A percentile compares a stretch with the other conserved stretches of the same genome.
These are phyloP conservation scores for Baudoinia panamericana DNA, from an alignment of 495 filamentous ascomycete species.

Conservation along the genomic window DNA sequence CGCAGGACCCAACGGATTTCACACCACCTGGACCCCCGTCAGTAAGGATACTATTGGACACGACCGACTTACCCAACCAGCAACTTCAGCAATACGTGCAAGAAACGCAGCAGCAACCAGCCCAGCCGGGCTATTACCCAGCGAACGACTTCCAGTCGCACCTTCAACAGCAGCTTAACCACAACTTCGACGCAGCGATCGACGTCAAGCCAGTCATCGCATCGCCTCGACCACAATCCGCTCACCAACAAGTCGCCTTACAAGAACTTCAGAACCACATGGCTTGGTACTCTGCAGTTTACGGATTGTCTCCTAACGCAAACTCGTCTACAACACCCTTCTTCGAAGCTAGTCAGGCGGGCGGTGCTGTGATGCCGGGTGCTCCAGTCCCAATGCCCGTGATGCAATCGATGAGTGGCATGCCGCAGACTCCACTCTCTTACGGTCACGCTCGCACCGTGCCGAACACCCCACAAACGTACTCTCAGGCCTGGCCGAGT, in stretches of 20 bases:
- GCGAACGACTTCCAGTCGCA: slow-evolving; percentile 29
- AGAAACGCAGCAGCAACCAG: slow-evolving; percentile 60
- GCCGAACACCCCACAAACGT: slow-evolving; percentile 17
- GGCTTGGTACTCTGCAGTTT: slow-evolving; percentile 19
- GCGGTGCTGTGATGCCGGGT: not conserved
- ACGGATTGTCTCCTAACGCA: slow-evolving; percentile 6
- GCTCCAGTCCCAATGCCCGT: not conserved
- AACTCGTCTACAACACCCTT: not conserved
- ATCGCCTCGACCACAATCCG: slow-evolving; percentile 15
- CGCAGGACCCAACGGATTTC: slow-evolving; percentile 20
- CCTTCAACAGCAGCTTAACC: slow-evolving; percentile 23
- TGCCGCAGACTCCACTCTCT: slow-evolving; percentile 11
- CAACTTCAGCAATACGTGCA: slow-evolving; percentile 48
- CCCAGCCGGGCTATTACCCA: slow-evolving; percentile 46
- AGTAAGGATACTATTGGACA: slow-evolving; percentile 45
- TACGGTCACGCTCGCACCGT: slow-evolving; percentile 12
- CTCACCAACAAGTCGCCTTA: slow-evolving; percentile 17
- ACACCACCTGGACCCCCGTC: slow-evolving; percentile 18
- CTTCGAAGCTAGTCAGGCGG: slow-evolving; percentile 1
- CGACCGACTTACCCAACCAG: slow-evolving; percentile 43
- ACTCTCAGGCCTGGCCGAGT: slow-evolving; percentile 11
- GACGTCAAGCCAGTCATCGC: slow-evolving; percentile 15
- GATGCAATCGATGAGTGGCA: not conserved
- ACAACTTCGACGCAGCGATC: slow-evolving; percentile 8
- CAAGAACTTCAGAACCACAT: slow-evolving; percentile 29